These are phyloP conservation scores for Aspergillus egyptiacus DNA, from an alignment of 495 filamentous ascomycete genomes.

Conservation along the genomic window DNA sequence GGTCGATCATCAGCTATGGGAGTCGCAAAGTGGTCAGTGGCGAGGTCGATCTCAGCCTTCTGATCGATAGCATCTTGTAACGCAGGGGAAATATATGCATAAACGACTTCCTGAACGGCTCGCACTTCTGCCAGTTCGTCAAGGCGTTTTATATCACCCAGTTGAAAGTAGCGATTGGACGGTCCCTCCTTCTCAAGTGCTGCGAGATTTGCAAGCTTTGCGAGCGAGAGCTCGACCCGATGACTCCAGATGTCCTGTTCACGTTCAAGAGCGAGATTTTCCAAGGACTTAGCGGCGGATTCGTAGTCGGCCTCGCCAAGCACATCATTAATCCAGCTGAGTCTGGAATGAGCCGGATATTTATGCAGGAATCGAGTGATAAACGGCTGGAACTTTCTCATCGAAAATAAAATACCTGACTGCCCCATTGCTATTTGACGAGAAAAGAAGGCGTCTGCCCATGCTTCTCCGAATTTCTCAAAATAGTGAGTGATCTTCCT, in stretches of 20 bases:
- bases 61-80: slow-evolving; percentile 67
- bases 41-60: slow-evolving; percentile 66
- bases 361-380: slow-evolving; percentile 71
- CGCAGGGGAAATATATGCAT: slow-evolving; percentile 50
- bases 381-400: slow-evolving; percentile 56
- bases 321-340: slow-evolving; percentile 95
- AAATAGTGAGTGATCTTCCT: slow-evolving; percentile 58
- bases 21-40: slow-evolving; percentile 59
- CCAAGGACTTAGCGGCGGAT: slow-evolving; percentile 60
- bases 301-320: slow-evolving; percentile 63
- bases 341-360: slow-evolving; percentile 59
- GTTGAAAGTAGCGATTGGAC: slow-evolving; percentile 17
- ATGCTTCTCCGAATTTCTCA: slow-evolving; percentile 63
- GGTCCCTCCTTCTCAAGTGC: slow-evolving; percentile 35
- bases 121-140: slow-evolving; percentile 60
- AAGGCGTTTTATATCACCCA: slow-evolving; percentile 37
- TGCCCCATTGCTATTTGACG: slow-evolving; percentile 61
- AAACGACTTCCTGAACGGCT: slow-evolving; percentile 68
- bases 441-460: slow-evolving; percentile 75
- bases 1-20: slow-evolving; percentile 53
- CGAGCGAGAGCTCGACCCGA: slow-evolving; percentile 82
- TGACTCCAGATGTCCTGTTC: slow-evolving; percentile 81
- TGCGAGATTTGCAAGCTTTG: slow-evolving; percentile 72
- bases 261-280: slow-evolving; percentile 54
- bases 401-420: slow-evolving; percentile 58